phyloP scores from a whole-genome alignment of 2,329 filamentous ascomycete species.

The Thielaviopsis euricoi region DNA sequence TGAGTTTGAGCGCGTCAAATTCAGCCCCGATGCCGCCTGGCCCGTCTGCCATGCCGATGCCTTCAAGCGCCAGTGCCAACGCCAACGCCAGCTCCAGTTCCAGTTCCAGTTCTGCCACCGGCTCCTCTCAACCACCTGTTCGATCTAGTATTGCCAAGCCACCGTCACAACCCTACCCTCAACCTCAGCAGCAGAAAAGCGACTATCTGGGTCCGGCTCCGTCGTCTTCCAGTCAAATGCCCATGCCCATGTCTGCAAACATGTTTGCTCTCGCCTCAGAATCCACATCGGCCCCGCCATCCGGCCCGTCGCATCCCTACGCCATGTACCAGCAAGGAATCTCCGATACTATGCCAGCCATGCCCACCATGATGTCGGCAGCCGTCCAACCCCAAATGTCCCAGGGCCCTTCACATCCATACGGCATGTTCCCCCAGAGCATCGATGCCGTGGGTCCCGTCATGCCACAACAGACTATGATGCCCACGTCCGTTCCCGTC shows the following conservation, averaged over 20 bases:
- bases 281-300: conserved; percentile 1
- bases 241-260: neutral
- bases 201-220: conserved; percentile 7
- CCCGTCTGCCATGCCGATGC: neutral
- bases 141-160: conserved; percentile 5
- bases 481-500: conserved; percentile 45
- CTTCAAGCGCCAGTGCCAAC: neutral
- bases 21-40: neutral
- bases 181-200: conserved; percentile 1
- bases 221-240: neutral
- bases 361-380: neutral
- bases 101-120: neutral
- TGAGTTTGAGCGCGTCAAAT: neutral
- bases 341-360: neutral
- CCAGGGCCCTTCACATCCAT: conserved; percentile 61
- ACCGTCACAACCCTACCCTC: neutral
- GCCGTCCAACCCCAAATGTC: neutral
- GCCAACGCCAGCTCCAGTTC: neutral
- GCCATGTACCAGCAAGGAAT: conserved; percentile 12
- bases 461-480: conserved; percentile 19
- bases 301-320: conserved; percentile 11
- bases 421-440: conserved; percentile 70
- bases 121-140: neutral
- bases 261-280: conserved; percentile 8
- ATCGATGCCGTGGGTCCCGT: conserved; percentile 55